These are phyloP conservation scores for Aspergillus sparsus DNA, from an alignment of 495 filamentous ascomycete species.

Conservation along the genomic window DNA sequence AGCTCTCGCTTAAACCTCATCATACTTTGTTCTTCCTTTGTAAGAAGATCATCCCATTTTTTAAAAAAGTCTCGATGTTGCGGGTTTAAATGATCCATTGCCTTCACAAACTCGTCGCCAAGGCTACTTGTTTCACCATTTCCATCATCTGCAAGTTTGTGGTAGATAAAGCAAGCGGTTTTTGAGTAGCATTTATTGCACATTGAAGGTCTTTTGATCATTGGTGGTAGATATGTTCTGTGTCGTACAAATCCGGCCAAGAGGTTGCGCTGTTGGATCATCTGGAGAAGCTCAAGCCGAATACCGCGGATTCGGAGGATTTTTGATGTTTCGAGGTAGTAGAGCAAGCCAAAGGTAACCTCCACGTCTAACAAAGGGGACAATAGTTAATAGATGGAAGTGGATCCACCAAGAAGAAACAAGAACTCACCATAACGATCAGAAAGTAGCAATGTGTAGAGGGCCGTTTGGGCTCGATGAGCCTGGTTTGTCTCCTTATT, in stretches of 20 bases:
- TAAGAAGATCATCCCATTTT: constrained; percentile 91
- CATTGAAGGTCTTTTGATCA: constrained; percentile 74
- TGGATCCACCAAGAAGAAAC: neutral
- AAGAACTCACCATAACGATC: constrained; percentile 74
- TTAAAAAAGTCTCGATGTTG: constrained; percentile 79
- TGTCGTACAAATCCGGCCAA: constrained; percentile 82
- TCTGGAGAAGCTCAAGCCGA: constrained; percentile 82
- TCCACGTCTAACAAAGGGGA: constrained; percentile 63
- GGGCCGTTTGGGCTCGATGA: constrained; percentile 89
- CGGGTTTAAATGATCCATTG: constrained; percentile 71
- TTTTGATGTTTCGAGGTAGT: constrained; percentile 89
- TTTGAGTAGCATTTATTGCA: constrained; percentile 88
- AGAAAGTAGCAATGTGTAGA: constrained; percentile 90
- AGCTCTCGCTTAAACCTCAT: constrained; percentile 83
- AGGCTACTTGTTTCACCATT: constrained; percentile 76
- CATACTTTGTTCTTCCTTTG: constrained; percentile 88
- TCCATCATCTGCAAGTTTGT: constrained; percentile 86
- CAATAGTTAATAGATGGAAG: constrained; percentile 11
- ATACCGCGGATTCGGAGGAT: constrained; percentile 82
- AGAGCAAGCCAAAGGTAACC: constrained; percentile 83
- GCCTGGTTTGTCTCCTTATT: constrained; percentile 69
- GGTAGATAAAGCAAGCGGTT: constrained; percentile 87
- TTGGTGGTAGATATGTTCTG: constrained; percentile 74
- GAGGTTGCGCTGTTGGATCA: constrained; percentile 95
- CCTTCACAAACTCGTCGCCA: constrained; percentile 71